phyloP scores from a whole-genome alignment of 169 alveolate species.

The Cryptosporidium tyzzeri region DNA sequence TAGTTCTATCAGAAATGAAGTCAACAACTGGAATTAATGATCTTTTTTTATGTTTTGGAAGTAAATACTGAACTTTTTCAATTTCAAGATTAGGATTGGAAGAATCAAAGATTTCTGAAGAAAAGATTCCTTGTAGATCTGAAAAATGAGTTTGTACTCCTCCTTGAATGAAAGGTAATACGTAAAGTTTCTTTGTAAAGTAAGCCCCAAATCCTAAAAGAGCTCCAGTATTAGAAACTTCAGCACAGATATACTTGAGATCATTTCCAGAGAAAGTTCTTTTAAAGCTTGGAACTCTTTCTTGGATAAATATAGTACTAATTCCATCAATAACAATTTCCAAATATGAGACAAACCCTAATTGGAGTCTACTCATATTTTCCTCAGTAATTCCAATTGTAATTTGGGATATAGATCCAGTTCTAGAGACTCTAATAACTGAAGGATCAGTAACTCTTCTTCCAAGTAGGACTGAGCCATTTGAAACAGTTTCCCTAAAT shows the following conservation, averaged over 20 bases:
- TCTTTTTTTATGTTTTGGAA: constrained; percentile 51
- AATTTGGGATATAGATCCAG: constrained; percentile 47
- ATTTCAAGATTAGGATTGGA: neutral
- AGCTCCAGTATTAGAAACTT: constrained; percentile 42
- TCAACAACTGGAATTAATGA: constrained; percentile 30
- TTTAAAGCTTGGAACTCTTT: constrained; percentile 28
- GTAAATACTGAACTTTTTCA: constrained; percentile 27
- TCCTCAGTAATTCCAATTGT: constrained; percentile 50
- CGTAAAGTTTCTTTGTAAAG: constrained; percentile 16
- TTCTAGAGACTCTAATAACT: constrained; percentile 31
- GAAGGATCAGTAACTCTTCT: constrained; percentile 3
- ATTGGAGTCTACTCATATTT: constrained; percentile 13
- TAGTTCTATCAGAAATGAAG: constrained; percentile 33
- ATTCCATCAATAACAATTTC: constrained; percentile 58
- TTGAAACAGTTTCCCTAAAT: constrained; percentile 36
- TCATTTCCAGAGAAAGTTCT: constrained; percentile 52
- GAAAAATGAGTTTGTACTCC: constrained; percentile 66
- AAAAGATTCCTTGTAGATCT: constrained; percentile 44
- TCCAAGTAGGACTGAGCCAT: constrained; percentile 37
- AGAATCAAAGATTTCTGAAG: neutral
- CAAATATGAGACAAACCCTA: constrained; percentile 50
- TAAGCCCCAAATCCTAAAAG: constrained; percentile 69
- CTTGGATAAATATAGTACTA: constrained; percentile 40
- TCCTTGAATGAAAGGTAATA: constrained; percentile 44
- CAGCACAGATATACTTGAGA: constrained; percentile 68